A percentile compares a stretch with the other conserved stretches of the same genome.
phyloP scores from a whole-genome alignment of 2,329 filamentous ascomycete genomes.

The Diaporthe citri region DNA sequence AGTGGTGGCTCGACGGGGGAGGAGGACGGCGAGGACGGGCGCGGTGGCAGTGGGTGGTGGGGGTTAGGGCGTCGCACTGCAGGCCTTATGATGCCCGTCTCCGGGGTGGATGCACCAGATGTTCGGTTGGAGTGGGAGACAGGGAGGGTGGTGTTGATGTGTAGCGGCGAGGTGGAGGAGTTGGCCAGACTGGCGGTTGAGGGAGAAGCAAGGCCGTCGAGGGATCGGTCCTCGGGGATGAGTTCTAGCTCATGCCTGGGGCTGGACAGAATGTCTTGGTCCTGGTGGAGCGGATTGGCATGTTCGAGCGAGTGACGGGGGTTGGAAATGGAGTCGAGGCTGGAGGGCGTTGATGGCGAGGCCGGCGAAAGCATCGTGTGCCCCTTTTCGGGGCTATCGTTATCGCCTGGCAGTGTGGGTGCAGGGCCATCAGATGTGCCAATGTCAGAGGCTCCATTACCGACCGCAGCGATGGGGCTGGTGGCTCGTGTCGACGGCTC shows the following conservation, averaged over 20 bases:
- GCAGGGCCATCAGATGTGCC: constrained; percentile 6
- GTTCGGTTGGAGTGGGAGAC: constrained; percentile 28
- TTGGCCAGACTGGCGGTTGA: background rate
- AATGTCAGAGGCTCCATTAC: constrained; percentile 7
- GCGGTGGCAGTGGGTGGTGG: constrained; percentile 34
- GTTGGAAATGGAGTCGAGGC: constrained; percentile 25
- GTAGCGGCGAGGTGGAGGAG: constrained; percentile 15
- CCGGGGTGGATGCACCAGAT: constrained; percentile 38
- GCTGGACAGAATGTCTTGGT: constrained; percentile 29
- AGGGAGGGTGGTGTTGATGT: constrained; percentile 22
- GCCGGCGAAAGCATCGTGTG: constrained; percentile 8
- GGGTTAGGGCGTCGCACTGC: constrained; percentile 27
- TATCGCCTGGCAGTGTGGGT: constrained; percentile 16
- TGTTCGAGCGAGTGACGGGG: constrained; percentile 23
- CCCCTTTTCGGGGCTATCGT: constrained; percentile 22
- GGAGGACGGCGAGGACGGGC: constrained; percentile 31
- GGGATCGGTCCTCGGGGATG: constrained; percentile 39
- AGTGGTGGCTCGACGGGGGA: constrained; percentile 32
- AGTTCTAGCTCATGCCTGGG: constrained; percentile 39
- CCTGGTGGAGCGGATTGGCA: constrained; percentile 21
- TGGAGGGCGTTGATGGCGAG: constrained; percentile 24
- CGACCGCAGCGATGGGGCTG: constrained; percentile 18
- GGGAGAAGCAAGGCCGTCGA: constrained; percentile 29
- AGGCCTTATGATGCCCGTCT: constrained; percentile 36
- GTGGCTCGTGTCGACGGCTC: constrained; percentile 27